Percentiles rank a stretch among this genome's conserved stretches.
Conservation (phyloP, 2,329 filamentous ascomycete genomes). For the Pyrenophora graminea region DNA sequence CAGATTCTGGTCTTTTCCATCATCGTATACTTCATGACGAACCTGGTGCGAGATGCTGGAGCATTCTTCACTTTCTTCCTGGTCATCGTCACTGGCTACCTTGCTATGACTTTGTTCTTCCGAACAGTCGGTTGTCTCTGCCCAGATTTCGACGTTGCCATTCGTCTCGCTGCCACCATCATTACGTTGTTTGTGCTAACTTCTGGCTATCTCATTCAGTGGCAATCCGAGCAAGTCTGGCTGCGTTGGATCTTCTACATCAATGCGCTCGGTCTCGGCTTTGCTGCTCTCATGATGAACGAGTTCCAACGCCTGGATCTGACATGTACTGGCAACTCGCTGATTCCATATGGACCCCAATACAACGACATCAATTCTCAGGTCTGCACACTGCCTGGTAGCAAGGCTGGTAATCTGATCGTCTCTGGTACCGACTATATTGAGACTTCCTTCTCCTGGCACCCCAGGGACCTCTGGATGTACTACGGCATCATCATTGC, state of each 20-base stretch:
- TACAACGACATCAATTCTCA: slow-evolving; percentile 75
- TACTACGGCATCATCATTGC: slow-evolving; percentile 67
- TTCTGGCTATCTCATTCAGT: slow-evolving; percentile 82
- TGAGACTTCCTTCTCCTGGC: slow-evolving; percentile 68
- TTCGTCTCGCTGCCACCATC: slow-evolving; percentile 75
- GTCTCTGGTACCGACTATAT: slow-evolving; percentile 74
- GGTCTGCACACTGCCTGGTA: slow-evolving; percentile 79
- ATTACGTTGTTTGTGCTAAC: slow-evolving; percentile 84
- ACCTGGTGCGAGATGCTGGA: slow-evolving; percentile 51
- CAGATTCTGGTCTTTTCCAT: slow-evolving; percentile 63
- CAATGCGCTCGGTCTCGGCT: slow-evolving; percentile 76
- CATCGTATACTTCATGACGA: slow-evolving; percentile 57
- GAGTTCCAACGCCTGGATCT: slow-evolving; percentile 75
- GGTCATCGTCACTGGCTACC: slow-evolving; percentile 48
- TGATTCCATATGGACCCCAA: slow-evolving; percentile 71
- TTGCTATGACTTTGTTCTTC: slow-evolving; percentile 53
- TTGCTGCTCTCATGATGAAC: slow-evolving; percentile 82
- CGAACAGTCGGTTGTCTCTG: slow-evolving; percentile 65
- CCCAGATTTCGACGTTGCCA: slow-evolving; percentile 82
- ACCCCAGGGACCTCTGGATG: slow-evolving; percentile 71
- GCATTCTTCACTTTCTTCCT: slow-evolving; percentile 56
- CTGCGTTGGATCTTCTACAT: slow-evolving; percentile 83
- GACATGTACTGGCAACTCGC: slow-evolving; percentile 67
- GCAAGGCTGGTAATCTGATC: slow-evolving; percentile 63
- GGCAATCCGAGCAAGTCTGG: slow-evolving; percentile 75